These are phyloP conservation scores for Vaccinium macrocarpon DNA, from an alignment of 148 eudicot species.

Conservation along the genomic window DNA sequence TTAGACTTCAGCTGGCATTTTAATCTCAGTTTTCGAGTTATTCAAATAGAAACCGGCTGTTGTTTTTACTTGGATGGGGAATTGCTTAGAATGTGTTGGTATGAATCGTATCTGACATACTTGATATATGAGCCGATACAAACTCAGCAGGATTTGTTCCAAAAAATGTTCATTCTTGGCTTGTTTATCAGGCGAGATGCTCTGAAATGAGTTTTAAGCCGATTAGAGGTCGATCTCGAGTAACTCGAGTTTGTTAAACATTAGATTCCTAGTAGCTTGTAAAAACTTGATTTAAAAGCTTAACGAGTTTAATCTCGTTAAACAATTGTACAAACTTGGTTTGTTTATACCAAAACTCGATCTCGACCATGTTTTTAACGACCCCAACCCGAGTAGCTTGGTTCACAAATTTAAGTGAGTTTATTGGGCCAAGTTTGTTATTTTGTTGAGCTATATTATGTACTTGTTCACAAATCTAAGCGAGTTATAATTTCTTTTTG, in stretches of 20 bases:
- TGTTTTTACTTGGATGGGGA: background rate
- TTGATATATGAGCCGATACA: background rate
- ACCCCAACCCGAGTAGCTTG: background rate
- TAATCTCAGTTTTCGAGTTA: background rate
- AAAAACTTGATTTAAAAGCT: background rate
- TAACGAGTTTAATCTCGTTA: background rate
- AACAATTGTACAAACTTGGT: background rate
- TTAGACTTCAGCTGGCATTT: conserved; percentile 15
- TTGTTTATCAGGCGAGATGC: background rate
- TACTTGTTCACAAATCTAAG: too few relatives aligned
- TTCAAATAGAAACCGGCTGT: background rate
- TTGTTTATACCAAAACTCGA: background rate
- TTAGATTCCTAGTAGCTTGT: background rate
- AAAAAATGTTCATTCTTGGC: background rate
- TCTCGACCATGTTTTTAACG: background rate
- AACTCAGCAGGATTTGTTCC: background rate
- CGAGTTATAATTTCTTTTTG: too few relatives aligned
- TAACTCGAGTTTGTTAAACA: background rate
- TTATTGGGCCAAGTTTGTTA: too few relatives aligned
- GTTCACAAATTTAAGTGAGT: background rate
- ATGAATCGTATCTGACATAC: background rate
- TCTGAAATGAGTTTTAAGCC: background rate
- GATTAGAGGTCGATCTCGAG: background rate
- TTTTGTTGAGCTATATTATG: too few relatives aligned
- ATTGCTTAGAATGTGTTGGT: background rate